Conservation (phyloP, 2,329 filamentous ascomycete species). For the Fusarium liriodendri region DNA sequence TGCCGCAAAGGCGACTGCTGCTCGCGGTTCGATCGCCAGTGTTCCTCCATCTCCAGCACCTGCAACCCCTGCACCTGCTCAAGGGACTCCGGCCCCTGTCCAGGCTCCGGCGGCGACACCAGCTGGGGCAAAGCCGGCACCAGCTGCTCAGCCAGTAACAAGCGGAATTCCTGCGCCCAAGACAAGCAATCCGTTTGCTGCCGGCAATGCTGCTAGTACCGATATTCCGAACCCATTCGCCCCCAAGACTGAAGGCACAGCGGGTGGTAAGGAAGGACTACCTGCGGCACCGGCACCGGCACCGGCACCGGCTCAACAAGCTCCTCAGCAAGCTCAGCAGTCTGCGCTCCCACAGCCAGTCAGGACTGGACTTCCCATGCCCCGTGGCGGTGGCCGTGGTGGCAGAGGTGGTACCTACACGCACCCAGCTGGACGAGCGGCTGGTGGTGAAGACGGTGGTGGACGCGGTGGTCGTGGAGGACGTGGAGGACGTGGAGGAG, state of each 20-base stretch:
- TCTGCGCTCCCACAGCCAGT: slow-evolving; percentile 35
- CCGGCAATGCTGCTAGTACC: slow-evolving; percentile 21
- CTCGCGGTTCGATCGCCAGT: slow-evolving; percentile 37
- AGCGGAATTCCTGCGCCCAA: slow-evolving; percentile 40
- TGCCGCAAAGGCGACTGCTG: slow-evolving; percentile 38
- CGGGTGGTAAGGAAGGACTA: slow-evolving; percentile 28
- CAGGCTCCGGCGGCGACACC: slow-evolving; percentile 21
- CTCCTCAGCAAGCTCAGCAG: slow-evolving; percentile 27
- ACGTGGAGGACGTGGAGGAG: slow-evolving; percentile 56
- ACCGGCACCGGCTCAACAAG: background rate
- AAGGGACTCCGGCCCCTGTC: slow-evolving; percentile 15
- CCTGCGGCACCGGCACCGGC: slow-evolving; percentile 27
- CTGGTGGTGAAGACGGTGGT: slow-evolving; percentile 49
- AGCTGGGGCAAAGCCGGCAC: slow-evolving; percentile 31
- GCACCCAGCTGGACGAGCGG: slow-evolving; percentile 51
- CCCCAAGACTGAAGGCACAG: slow-evolving; percentile 32
- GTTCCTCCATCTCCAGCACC: slow-evolving; percentile 38
- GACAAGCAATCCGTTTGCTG: slow-evolving; percentile 49
- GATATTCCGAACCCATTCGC: slow-evolving; percentile 46
- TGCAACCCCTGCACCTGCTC: slow-evolving; percentile 31
- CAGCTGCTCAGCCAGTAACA: slow-evolving; percentile 24
- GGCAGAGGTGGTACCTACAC: slow-evolving; percentile 51
- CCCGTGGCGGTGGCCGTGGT: slow-evolving; percentile 54
- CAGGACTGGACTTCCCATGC: slow-evolving; percentile 55
- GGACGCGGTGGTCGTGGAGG: slow-evolving; percentile 55